phyloP scores from a whole-genome alignment of 2,329 filamentous ascomycete species.

The Scopulariopsis brevicaulis region DNA sequence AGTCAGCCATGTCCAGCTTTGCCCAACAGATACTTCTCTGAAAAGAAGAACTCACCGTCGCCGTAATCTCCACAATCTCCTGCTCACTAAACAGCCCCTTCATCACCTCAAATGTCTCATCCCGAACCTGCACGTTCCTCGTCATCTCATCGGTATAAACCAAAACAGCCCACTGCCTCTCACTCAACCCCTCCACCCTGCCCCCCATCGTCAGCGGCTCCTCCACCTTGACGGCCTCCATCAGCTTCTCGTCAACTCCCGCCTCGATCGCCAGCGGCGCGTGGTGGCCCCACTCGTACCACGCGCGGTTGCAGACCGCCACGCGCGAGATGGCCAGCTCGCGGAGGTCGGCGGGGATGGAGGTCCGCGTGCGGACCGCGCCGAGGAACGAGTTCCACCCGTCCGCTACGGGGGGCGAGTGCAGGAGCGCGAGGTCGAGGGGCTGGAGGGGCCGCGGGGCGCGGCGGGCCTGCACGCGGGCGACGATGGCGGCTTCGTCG shows the following conservation, averaged over 20 bases:
- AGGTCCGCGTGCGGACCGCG: constrained; percentile 44
- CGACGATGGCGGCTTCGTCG: constrained; percentile 45
- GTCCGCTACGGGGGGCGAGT: constrained; percentile 62
- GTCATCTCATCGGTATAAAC: constrained; percentile 80
- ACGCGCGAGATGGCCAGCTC: constrained; percentile 76
- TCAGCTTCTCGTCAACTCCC: constrained; percentile 40
- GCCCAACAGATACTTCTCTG: background rate
- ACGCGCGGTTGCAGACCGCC: constrained; percentile 67
- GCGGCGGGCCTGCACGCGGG: constrained; percentile 54
- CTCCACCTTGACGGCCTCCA: constrained; percentile 30
- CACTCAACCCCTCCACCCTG: constrained; percentile 9
- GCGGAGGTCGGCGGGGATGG: constrained; percentile 42
- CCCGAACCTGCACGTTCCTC: constrained; percentile 54
- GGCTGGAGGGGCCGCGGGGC: constrained; percentile 58
- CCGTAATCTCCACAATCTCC: constrained; percentile 72
- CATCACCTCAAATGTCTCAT: constrained; percentile 55
- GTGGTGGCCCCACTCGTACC: constrained; percentile 80
- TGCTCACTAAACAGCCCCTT: constrained; percentile 52
- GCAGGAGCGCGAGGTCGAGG: constrained; percentile 66
- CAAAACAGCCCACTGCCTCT: constrained; percentile 56
- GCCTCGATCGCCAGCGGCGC: constrained; percentile 52
- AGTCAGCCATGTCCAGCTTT: background rate
- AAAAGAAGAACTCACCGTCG: constrained; percentile 40
- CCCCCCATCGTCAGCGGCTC: constrained; percentile 8
- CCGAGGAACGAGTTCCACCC: constrained; percentile 65